phyloP scores from a whole-genome alignment of 2,329 filamentous ascomycete genomes.

The Moelleriella libera region DNA sequence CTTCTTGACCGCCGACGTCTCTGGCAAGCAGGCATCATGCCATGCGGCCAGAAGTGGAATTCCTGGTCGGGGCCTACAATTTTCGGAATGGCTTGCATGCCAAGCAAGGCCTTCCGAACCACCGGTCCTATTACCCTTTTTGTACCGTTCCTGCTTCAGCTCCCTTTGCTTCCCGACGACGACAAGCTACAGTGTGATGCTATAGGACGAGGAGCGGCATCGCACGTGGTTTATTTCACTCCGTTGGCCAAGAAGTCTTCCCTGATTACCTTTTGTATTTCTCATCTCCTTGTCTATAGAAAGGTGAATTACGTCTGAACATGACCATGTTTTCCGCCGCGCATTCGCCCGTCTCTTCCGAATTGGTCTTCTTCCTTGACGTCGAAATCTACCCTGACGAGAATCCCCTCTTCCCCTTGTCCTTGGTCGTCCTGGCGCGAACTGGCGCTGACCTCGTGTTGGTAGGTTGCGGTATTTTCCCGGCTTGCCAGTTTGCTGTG shows the following conservation, averaged over 20 bases:
- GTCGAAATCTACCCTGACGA: constrained; percentile 22
- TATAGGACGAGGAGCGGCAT: background rate
- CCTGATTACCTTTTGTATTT: background rate
- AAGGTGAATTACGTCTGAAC: background rate
- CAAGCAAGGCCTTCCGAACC: background rate
- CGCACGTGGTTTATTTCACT: no score
- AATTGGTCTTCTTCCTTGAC: constrained; percentile 14
- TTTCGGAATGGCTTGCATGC: background rate
- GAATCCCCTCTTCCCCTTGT: constrained; percentile 13
- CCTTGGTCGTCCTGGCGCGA: constrained; percentile 11
- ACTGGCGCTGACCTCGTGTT: constrained; percentile 7
- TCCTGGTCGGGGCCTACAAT: background rate
- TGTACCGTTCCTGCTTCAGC: background rate
- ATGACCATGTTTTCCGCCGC: background rate
- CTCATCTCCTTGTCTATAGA: background rate
- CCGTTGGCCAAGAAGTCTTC: no score
- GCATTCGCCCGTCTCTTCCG: background rate
- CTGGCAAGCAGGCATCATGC: background rate
- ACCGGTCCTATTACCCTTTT: background rate
- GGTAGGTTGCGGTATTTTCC: constrained; percentile 11
- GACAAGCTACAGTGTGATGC: background rate
- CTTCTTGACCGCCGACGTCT: background rate
- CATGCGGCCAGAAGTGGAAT: background rate
- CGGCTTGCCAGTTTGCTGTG: constrained; percentile 14
- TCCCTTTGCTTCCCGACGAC: background rate